Evolutionary conservation across 805 yeast genomes (phyloP), one percentile per base, ranked within the genome.

Genomic region (Barnettozyma siamensis): DNA sequence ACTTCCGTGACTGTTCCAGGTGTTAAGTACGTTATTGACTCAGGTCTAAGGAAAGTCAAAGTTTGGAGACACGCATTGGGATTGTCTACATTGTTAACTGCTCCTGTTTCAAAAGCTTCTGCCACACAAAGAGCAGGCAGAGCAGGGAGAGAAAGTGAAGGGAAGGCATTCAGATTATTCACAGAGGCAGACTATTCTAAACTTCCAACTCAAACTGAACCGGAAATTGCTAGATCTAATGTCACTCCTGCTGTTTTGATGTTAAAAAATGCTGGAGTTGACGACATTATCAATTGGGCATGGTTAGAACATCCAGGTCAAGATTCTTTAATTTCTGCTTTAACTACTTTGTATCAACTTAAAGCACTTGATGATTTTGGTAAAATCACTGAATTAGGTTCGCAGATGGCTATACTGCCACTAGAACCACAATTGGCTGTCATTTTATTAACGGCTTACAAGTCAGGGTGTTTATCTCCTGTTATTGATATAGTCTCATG

Each of bases 101-200:
- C 93, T 1, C 93, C 99, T 1, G 81, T 93, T 18, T 88, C 98
- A 0, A 87, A 84, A 55, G 95, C 98, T 0, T 84, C 95, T 31
- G 99, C 98, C 0, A 76, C 85, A 28, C 99, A 93, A 66, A 71
- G 99, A 63, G 80, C 89, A 35, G 99, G 99, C 60, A 85, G 99
- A 72, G 98, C 99, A n/a, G 99, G 99, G 47, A 87, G 99, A 77
- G 98, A 93, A 64, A 73, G 79, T 15, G 77, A 83, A 24, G 99
- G 99, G 33, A 91, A 91, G 60, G 86, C 93, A 33, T 93, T 72
- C 63, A 66, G 98, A 44, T 64, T 93, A 29, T 93, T 83, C 60
- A 79, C 85, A 37, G 98, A 91, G 52, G 58, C 65, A 2, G 82
- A 85, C 43, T 91, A 76, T 53, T 44, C 61, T 4, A 72, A 72